These are phyloP conservation scores for Globisporangium nodosum DNA, from an alignment of 352 stramenopile species.

Conservation along the genomic window DNA sequence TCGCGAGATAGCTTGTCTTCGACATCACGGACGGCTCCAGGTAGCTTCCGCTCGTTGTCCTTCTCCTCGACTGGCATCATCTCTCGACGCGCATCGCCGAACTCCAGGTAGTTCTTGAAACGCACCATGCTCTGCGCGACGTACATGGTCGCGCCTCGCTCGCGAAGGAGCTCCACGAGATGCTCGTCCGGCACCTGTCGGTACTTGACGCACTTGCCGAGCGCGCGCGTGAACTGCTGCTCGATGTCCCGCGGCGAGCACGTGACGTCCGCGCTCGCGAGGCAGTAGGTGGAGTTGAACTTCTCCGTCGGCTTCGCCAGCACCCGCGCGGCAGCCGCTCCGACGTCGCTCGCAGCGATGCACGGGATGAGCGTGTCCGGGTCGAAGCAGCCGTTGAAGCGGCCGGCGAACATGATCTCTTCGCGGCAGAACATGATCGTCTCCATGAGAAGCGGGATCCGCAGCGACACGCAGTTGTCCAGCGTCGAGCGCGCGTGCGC, in stretches of 20 bases:
- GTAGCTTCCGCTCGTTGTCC: conserved; percentile 1
- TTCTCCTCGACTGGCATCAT: neutral
- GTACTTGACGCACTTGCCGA: conserved; percentile 48
- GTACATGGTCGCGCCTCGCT: conserved; percentile 42
- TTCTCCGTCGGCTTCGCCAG: conserved; percentile 38
- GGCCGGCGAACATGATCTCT: conserved; percentile 63
- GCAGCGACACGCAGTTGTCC: conserved; percentile 48
- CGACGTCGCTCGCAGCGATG: conserved; percentile 65
- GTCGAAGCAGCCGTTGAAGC: conserved; percentile 49
- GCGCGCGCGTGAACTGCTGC: conserved; percentile 23
- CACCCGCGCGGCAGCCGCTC: conserved; percentile 41
- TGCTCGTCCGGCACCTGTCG: conserved; percentile 35
- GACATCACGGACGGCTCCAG: neutral
- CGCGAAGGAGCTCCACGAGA: conserved; percentile 38
- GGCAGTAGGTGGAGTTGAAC: conserved; percentile 49
- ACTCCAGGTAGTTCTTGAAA: conserved; percentile 51
- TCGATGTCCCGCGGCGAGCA: conserved; percentile 43
- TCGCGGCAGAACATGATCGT: conserved; percentile 69
- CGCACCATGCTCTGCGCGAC: conserved; percentile 44
- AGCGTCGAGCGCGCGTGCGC: conserved; percentile 43
- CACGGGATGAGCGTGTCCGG: conserved; percentile 44
- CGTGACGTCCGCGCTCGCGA: conserved; percentile 33
- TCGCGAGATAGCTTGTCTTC: neutral
- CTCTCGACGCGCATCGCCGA: conserved; percentile 3
- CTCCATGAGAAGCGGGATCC: conserved; percentile 73